Conservation (phyloP, 2,329 filamentous ascomycete genomes). For the Cordyceps farinosa region DNA sequence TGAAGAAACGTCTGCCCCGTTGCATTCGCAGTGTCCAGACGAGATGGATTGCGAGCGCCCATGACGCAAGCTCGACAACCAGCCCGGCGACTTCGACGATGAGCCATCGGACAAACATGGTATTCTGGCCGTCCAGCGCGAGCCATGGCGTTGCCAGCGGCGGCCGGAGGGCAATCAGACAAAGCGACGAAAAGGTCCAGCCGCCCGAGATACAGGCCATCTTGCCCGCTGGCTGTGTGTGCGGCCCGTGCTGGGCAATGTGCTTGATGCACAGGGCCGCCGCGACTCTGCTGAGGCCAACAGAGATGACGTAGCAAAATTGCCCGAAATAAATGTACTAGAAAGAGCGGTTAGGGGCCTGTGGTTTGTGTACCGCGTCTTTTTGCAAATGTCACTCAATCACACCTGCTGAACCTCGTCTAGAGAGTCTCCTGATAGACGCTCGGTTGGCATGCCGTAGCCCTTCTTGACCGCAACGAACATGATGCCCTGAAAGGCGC, state of each 20-base stretch:
- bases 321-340: conserved; percentile 12
- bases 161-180: not conserved
- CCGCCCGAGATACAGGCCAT: conserved; percentile 4
- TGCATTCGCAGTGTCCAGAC: conserved; percentile 18
- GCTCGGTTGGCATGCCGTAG: conserved; percentile 1
- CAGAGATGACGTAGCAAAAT: conserved; percentile 13
- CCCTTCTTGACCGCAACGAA: not conserved
- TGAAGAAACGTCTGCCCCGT: conserved; percentile 5
- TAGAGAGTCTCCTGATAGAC: not conserved
- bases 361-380: too few species aligned
- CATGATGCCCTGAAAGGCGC: not conserved
- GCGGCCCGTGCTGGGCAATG: conserved; percentile 15
- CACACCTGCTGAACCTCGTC: not conserved
- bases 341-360: too few species aligned
- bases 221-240: conserved; percentile 11
- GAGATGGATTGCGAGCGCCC: conserved; percentile 15
- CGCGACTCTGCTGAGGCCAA: conserved; percentile 16
- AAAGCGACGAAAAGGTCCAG: conserved; percentile 13
- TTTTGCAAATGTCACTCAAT: too few species aligned
- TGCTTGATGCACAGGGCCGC: conserved; percentile 15
- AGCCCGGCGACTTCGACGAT: conserved; percentile 15
- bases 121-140: too few species aligned
- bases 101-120: conserved; percentile 11
- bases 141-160: not conserved
- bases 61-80: conserved; percentile 13